Evolutionary conservation across 2,329 filamentous ascomycete genomes (phyloP).

Genomic region (Cladophialophora immunda): DNA sequence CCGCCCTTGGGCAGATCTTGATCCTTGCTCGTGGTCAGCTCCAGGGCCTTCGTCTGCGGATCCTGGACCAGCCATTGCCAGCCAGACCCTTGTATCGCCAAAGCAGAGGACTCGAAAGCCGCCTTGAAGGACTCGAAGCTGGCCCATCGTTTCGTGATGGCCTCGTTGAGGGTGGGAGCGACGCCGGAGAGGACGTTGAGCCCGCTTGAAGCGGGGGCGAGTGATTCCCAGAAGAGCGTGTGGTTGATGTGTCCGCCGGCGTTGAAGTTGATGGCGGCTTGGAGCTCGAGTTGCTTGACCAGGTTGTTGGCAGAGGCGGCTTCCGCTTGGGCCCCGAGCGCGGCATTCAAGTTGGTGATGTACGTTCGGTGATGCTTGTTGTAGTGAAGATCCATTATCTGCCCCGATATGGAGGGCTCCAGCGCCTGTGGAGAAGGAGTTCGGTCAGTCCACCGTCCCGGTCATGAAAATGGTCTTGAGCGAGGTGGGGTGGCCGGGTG

Average conservation of each 20-base stretch:
- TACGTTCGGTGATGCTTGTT: constrained; percentile 95
- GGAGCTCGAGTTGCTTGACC: constrained; percentile 65
- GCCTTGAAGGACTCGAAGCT: constrained; percentile 71
- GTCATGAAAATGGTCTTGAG: neutral
- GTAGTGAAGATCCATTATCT: constrained; percentile 98
- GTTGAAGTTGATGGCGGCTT: constrained; percentile 71
- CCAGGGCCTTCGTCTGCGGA: constrained; percentile 57
- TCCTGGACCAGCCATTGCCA: constrained; percentile 88
- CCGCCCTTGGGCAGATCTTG: constrained; percentile 65
- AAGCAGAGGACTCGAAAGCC: constrained; percentile 70
- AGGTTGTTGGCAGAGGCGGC: constrained; percentile 64
- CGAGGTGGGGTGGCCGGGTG: neutral
- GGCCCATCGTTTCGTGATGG: constrained; percentile 74
- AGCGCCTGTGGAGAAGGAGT: constrained; percentile 27
- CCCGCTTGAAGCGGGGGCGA: constrained; percentile 67
- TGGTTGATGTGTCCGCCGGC: constrained; percentile 71
- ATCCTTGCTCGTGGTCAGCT: constrained; percentile 83
- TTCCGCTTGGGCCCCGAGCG: constrained; percentile 73
- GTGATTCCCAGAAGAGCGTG: constrained; percentile 78
- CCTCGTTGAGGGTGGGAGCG: constrained; percentile 64
- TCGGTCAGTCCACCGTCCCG: neutral
- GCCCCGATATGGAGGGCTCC: constrained; percentile 69
- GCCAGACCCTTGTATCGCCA: constrained; percentile 81
- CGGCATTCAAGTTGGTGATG: constrained; percentile 86
- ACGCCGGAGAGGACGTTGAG: constrained; percentile 66